These are phyloP conservation scores for Alisma plantagoaquatica DNA, from an alignment of 106 monocot genomes.

Conservation along the genomic window DNA sequence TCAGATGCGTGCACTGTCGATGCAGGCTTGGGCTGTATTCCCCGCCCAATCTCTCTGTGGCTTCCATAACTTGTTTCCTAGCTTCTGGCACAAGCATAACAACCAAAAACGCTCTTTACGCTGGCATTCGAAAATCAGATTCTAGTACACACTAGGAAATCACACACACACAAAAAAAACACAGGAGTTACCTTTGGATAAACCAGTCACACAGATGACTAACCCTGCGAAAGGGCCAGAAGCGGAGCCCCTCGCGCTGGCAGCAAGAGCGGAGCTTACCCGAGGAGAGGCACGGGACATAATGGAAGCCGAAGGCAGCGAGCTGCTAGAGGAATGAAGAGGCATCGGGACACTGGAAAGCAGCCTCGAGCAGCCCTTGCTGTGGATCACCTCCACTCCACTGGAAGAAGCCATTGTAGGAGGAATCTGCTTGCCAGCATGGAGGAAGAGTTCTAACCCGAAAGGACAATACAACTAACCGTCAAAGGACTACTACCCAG, in stretches of 20 bases:
- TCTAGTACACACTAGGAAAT: no score
- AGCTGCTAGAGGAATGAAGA: slow-evolving; percentile 11
- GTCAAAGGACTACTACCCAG: no score
- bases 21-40: slow-evolving; percentile 87
- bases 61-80: slow-evolving; percentile 84
- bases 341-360: slow-evolving; percentile 21
- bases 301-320: slow-evolving; percentile 12
- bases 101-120: slow-evolving; percentile 1
- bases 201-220: slow-evolving; percentile 84
- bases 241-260: not conserved
- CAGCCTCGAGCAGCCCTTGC: slow-evolving; percentile 77
- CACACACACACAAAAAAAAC: not conserved
- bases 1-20: slow-evolving; percentile 91
- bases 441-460: no score
- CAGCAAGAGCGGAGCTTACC: slow-evolving; percentile 10
- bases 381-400: slow-evolving; percentile 54
- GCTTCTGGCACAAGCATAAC: slow-evolving; percentile 54
- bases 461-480: no score
- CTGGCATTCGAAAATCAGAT: no score
- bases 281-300: slow-evolving; percentile 34
- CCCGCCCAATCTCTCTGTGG: slow-evolving; percentile 79
- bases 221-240: slow-evolving; percentile 62
- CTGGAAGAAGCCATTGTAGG: no score
- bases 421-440: no score
- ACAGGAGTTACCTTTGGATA: slow-evolving; percentile 72